Evolutionary conservation across 306 rosid species (phyloP), one percentile per base, ranked within the genome.

Genomic region (Trifolium dubium): DNA sequence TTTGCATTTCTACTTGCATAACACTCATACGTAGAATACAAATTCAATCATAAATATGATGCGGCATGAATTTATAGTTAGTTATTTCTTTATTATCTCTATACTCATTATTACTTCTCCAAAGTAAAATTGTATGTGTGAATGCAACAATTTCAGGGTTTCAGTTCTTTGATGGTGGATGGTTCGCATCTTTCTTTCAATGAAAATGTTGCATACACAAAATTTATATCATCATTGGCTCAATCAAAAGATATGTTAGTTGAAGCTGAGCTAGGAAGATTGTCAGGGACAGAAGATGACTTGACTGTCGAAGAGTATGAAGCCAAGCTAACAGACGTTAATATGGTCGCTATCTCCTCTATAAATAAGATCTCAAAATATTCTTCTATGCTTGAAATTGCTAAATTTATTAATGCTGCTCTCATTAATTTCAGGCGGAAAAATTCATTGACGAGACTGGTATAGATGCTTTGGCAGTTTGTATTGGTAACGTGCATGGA

Each of bases 401-500:
- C 68, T 81, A 64, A 67, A 58, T 23, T 77, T 32, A 30, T 68
- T 50, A 67, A 8, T 40, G 19, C 1, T 10, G 34, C 28, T 79
- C 60, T 71, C 54, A 28, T 56, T 66, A 61, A 81, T 89, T 81
- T 80, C 93, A 93, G 98, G 98, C 98, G 61, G 80, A 88, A 82
- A 83, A 85, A 73, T 93, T 93, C 88, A 89, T 93, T 73, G 89
- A 88, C 70, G 87, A 86, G 80, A 93, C 98, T 17, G 83, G 92
- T n/a, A 86, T 91, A 88, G 98, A 91, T 84, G 96, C 98, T 85
- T 88, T 93, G 89, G 98, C 98, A 64, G 98, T 93, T 18, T 93
- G 98, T 75, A 91, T 93, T 23, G 97, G 98, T 43, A 93, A 93
- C 71, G 96, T 88, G 56, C 97, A 93, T 75, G 98, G 98, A 12